phyloP scores from a whole-genome alignment of 2,329 filamentous ascomycete genomes.

The Trichoderma hamatum region DNA sequence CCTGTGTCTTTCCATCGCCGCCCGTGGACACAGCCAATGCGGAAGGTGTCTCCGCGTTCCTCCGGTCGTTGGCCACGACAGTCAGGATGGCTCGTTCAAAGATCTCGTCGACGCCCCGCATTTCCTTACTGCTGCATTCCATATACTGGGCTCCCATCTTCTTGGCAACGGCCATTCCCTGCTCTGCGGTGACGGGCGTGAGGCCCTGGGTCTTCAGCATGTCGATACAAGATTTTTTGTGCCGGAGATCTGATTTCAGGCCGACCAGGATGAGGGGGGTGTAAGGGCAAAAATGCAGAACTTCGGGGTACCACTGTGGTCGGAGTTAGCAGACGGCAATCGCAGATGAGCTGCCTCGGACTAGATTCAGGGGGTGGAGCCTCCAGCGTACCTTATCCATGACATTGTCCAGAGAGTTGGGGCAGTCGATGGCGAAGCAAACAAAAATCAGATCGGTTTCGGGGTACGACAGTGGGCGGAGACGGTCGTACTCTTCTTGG shows the following conservation, averaged over 20 bases:
- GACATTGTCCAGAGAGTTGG: constrained; percentile 96
- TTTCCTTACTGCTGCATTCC: constrained; percentile 98
- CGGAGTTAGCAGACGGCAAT: constrained; percentile 34
- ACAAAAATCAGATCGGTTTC: constrained; percentile 98
- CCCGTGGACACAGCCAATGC: constrained; percentile 44
- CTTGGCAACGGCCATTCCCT: constrained; percentile 82
- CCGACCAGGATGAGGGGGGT: constrained; percentile 94
- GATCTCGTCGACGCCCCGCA: constrained; percentile 93
- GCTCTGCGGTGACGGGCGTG: constrained; percentile 89
- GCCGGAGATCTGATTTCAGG: constrained; percentile 93
- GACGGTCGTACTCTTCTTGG: constrained; percentile 96
- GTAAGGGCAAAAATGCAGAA: constrained; percentile 97
- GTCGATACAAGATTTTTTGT: constrained; percentile 96
- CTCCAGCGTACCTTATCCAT: constrained; percentile 81
- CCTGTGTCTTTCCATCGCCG: constrained; percentile 44
- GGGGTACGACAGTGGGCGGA: constrained; percentile 93
- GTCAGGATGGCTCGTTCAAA: constrained; percentile 91
- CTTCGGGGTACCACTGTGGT: constrained; percentile 95
- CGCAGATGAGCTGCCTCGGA: not conserved
- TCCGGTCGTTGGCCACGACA: constrained; percentile 78
- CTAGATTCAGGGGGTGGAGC: not conserved
- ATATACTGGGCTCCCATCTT: constrained; percentile 97
- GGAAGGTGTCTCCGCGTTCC: constrained; percentile 59
- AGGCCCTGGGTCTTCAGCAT: constrained; percentile 97
- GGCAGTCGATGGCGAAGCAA: constrained; percentile 98